Conservation (phyloP, 441 rosid species). For the Corymbia calophylla region DNA sequence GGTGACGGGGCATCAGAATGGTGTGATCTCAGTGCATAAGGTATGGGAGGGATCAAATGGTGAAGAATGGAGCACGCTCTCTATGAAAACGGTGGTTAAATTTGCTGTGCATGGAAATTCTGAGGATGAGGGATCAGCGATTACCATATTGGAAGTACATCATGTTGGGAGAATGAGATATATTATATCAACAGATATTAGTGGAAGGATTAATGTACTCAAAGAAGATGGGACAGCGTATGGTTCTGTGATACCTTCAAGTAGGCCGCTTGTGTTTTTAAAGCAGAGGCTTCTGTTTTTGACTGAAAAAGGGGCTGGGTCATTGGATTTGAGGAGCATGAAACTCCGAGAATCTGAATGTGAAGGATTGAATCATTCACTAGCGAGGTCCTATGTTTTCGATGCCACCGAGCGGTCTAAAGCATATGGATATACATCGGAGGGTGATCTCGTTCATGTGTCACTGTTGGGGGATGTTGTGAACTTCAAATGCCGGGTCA, state of each 20-base stretch:
- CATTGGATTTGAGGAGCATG: conserved; percentile 88
- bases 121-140: conserved; percentile 34
- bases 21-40: conserved; percentile 59
- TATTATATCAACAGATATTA: conserved; percentile 51
- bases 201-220: conserved; percentile 65
- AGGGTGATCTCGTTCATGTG: conserved; percentile 77
- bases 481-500: conserved; percentile 93
- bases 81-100: conserved; percentile 48
- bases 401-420: conserved; percentile 85
- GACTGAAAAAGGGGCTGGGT: conserved; percentile 86
- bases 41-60: conserved; percentile 54
- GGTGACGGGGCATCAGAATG: conserved; percentile 80
- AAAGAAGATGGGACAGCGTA: conserved; percentile 60
- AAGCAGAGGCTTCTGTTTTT: conserved; percentile 92
- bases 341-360: conserved; percentile 81
- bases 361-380: conserved; percentile 75
- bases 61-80: conserved; percentile 54
- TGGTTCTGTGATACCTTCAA: conserved; percentile 60
- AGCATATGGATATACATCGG: conserved; percentile 84
- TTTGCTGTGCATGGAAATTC: conserved; percentile 23
- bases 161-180: conserved; percentile 77
- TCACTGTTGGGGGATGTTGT: conserved; percentile 71
- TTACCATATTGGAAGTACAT: conserved; percentile 77
- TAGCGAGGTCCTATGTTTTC: conserved; percentile 59
- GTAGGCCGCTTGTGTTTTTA: conserved; percentile 81